Percentiles rank a stretch among this genome's conserved stretches.
Conservation (phyloP, 371 early-diverging fungal genomes). For the Rhizopus sp. region DNA sequence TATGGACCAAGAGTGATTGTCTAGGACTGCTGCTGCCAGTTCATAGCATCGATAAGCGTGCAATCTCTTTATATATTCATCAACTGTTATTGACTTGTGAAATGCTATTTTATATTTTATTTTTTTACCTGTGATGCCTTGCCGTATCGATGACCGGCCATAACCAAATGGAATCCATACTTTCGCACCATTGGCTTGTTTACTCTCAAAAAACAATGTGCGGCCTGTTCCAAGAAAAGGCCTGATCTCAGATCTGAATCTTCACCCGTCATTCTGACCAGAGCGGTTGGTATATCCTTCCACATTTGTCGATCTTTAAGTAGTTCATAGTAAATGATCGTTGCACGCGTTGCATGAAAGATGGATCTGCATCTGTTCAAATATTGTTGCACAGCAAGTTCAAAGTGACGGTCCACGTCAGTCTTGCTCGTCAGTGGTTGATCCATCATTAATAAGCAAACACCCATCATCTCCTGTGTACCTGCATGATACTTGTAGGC, state of each 20-base stretch:
- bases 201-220: constrained; percentile 69
- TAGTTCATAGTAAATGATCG: constrained; percentile 81
- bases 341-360: constrained; percentile 72
- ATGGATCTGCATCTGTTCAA: constrained; percentile 64
- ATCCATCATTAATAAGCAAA: constrained; percentile 75
- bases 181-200: constrained; percentile 74
- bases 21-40: constrained; percentile 63
- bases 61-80: constrained; percentile 44
- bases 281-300: constrained; percentile 69
- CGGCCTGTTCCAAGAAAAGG: constrained; percentile 88
- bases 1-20: constrained; percentile 73
- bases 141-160: constrained; percentile 85
- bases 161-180: constrained; percentile 83
- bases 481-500: constrained; percentile 86
- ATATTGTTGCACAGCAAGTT: constrained; percentile 74
- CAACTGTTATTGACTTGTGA: background rate
- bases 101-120: background rate
- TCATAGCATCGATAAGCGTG: constrained; percentile 80
- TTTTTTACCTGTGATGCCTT: constrained; percentile 62
- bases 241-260: constrained; percentile 76
- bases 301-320: constrained; percentile 69
- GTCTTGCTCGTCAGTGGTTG: constrained; percentile 56
- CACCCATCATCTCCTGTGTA: constrained; percentile 92
- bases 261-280: constrained; percentile 76
- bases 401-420: constrained; percentile 77